These are phyloP conservation scores for Chalaropsis thielavioides DNA, from an alignment of 2,329 filamentous ascomycete species.

Conservation along the genomic window DNA sequence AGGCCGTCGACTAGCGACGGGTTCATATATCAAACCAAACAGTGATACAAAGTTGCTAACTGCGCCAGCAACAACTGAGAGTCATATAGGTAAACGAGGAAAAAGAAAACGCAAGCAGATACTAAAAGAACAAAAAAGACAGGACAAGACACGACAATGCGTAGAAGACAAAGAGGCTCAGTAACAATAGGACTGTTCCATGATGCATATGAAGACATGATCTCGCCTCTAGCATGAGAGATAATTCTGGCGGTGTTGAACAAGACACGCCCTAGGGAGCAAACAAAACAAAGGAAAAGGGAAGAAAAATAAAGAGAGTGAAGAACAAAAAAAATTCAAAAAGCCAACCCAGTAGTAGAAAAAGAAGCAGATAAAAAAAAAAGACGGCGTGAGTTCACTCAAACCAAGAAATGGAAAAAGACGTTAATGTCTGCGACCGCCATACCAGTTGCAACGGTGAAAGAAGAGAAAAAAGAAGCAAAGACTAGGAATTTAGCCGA, in stretches of 20 bases:
- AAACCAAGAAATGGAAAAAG: not conserved
- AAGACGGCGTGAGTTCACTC: not conserved
- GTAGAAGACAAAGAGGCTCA: not conserved
- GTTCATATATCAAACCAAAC: not conserved
- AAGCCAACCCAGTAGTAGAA: not conserved
- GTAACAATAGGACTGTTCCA: slow-evolving; percentile 1
- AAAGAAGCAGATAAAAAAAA: not conserved
- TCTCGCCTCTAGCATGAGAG: slow-evolving; percentile 1
- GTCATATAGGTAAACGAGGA: slow-evolving; percentile 6
- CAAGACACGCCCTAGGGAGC: slow-evolving; percentile 6
- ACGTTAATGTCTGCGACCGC: not conserved
- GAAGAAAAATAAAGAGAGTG: slow-evolving; percentile 4
- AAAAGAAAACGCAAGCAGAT: not conserved
- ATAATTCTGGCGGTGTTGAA: not conserved
- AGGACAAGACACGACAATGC: slow-evolving; percentile 3
- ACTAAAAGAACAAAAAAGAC: not conserved
- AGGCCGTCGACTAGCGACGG: not conserved
- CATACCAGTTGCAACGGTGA: not conserved
- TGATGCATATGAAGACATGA: slow-evolving; percentile 3
- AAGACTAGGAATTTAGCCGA: not conserved
- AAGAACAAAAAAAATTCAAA: slow-evolving; percentile 6
- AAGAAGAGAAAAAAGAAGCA: not conserved
- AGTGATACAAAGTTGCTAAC: not conserved
- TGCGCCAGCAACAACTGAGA: slow-evolving; percentile 11
- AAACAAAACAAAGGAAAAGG: slow-evolving; percentile 8